Conservation (phyloP, 495 filamentous ascomycete species). For the Patellaria atrata region DNA sequence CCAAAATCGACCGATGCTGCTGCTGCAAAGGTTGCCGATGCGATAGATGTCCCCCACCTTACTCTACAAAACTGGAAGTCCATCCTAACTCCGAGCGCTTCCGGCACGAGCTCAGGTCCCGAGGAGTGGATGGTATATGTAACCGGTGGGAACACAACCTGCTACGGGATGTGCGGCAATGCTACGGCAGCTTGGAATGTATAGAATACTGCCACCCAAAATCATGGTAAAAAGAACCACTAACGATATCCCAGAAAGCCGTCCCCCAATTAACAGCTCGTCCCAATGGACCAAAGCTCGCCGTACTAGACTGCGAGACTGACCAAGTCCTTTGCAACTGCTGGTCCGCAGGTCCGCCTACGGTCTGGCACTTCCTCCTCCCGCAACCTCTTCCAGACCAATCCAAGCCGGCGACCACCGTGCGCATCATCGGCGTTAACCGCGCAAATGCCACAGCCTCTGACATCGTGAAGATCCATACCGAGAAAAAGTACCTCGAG, state of each 20-base stretch:
- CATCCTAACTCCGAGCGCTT: constrained; percentile 46
- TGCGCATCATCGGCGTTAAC: constrained; percentile 26
- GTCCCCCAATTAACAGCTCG: constrained; percentile 50
- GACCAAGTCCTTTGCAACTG: constrained; percentile 66
- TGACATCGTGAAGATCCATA: constrained; percentile 35
- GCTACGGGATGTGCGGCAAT: constrained; percentile 47
- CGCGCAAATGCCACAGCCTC: constrained; percentile 20
- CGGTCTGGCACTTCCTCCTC: constrained; percentile 59
- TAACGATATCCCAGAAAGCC: constrained; percentile 42
- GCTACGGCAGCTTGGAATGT: constrained; percentile 45
- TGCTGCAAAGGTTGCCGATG: constrained; percentile 38
- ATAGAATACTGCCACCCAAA: constrained; percentile 12
- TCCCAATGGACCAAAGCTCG: constrained; percentile 55
- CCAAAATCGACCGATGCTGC: constrained; percentile 33
- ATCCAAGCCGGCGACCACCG: constrained; percentile 25
- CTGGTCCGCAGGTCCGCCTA: constrained; percentile 60
- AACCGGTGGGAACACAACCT: constrained; percentile 78
- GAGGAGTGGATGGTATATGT: constrained; percentile 73
- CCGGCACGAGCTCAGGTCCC: constrained; percentile 35
- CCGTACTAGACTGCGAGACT: constrained; percentile 61
- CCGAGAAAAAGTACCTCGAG: constrained; percentile 45
- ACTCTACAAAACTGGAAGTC: constrained; percentile 60
- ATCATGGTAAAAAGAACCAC: constrained; percentile 32
- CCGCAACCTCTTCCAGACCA: constrained; percentile 40
- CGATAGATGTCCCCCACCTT: constrained; percentile 38